Percentiles rank a stretch among this genome's conserved stretches.
Conservation (phyloP, 441 rosid genomes). For the Geranium incanum region DNA sequence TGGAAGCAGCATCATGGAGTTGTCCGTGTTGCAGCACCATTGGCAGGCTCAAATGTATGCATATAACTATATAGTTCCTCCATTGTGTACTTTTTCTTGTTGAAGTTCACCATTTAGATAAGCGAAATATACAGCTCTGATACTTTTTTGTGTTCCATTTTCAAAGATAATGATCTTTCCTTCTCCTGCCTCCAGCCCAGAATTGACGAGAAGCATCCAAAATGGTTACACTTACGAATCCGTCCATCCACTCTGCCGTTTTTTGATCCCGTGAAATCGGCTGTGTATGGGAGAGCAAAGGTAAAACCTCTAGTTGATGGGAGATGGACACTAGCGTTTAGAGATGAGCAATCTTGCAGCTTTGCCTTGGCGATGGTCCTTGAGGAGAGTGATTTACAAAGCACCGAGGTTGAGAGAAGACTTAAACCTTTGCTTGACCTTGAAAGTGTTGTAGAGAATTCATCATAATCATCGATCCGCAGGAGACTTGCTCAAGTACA, state of each 20-base stretch:
- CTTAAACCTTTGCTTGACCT: constrained; percentile 55
- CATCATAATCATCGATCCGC: constrained; percentile 19
- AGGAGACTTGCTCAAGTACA: constrained; percentile 17
- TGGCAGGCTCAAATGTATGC: constrained; percentile 76
- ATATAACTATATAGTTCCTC: constrained; percentile 5
- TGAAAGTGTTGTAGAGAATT: constrained; percentile 36
- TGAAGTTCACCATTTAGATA: not conserved
- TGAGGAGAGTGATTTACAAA: constrained; percentile 53
- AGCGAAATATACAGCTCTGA: not conserved
- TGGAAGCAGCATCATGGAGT: constrained; percentile 54
- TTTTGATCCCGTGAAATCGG: constrained; percentile 48
- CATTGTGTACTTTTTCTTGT: constrained; percentile 6
- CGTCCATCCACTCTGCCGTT: constrained; percentile 74
- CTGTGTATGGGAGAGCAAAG: constrained; percentile 33
- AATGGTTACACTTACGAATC: constrained; percentile 84
- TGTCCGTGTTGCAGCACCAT: constrained; percentile 74
- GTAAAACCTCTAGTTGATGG: constrained; percentile 80
- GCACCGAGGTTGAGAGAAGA: constrained; percentile 64
- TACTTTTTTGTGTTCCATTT: not conserved
- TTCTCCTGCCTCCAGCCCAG: constrained; percentile 48
- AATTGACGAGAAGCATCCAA: constrained; percentile 71
- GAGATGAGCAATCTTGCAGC: constrained; percentile 69
- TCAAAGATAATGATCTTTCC: not conserved
- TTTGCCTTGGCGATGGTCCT: constrained; percentile 60
- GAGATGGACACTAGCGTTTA: constrained; percentile 90